A percentile compares a stretch with the other conserved stretches of the same genome.
Conservation (phyloP, 495 filamentous ascomycete genomes). For the Penicillium antarcticum region DNA sequence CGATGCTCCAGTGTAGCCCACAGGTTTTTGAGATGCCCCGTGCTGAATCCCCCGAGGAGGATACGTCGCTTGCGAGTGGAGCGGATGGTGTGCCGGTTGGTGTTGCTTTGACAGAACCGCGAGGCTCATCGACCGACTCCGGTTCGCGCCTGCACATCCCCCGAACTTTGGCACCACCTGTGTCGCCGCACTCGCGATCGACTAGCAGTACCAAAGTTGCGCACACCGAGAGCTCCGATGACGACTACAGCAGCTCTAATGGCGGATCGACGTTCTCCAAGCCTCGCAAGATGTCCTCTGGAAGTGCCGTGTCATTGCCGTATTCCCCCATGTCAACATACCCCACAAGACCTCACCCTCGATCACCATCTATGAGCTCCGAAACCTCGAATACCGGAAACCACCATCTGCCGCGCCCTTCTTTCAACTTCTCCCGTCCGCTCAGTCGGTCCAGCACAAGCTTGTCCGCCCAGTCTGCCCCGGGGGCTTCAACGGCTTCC, state of each 20-base stretch:
- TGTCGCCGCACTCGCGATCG: slow-evolving; percentile 53
- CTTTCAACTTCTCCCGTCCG: slow-evolving; percentile 92
- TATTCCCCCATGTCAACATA: slow-evolving; percentile 64
- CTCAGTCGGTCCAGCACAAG: slow-evolving; percentile 71
- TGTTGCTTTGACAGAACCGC: slow-evolving; percentile 20
- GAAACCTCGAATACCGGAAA: slow-evolving; percentile 61
- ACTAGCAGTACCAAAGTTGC: slow-evolving; percentile 54
- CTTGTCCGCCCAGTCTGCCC: slow-evolving; percentile 50
- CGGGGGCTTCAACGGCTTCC: slow-evolving; percentile 26
- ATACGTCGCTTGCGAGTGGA: slow-evolving; percentile 11
- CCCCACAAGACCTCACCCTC: slow-evolving; percentile 46
- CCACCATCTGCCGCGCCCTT: slow-evolving; percentile 63
- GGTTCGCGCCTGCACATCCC: slow-evolving; percentile 42
- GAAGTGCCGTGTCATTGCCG: slow-evolving; percentile 59
- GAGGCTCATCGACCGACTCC: slow-evolving; percentile 44
- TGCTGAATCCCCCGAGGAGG: slow-evolving; percentile 49
- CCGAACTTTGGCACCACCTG: slow-evolving; percentile 52
- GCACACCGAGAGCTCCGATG: slow-evolving; percentile 62
- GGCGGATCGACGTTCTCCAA: slow-evolving; percentile 51
- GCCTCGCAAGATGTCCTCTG: slow-evolving; percentile 60
- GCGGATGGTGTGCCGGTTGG: slow-evolving; percentile 19
- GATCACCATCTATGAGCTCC: slow-evolving; percentile 81
- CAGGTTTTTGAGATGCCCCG: slow-evolving; percentile 44
- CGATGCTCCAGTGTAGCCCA: slow-evolving; percentile 13
- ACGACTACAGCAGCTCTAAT: slow-evolving; percentile 54